Base-by-base conservation (phyloP, 1,139 yeast genomes). In the Candida sp. region DNA sequence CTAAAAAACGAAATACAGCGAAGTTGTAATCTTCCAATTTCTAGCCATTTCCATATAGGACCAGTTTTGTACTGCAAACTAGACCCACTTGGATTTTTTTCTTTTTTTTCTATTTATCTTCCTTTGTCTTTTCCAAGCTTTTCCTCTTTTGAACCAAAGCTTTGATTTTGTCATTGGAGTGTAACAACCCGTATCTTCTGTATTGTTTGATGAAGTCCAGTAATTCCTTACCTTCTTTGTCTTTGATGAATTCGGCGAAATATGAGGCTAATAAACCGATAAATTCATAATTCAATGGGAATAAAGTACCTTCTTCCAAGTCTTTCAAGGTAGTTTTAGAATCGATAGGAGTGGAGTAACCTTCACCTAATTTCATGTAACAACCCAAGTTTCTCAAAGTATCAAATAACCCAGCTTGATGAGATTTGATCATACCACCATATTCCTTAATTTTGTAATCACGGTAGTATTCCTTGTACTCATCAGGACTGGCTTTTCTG, bases 371-470 rank as follows among this genome's bases (percentile, higher is more conserved):
- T 23, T 77, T 77, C 51, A 93, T 77, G 22, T 64, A 64, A 29
- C 82, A 71, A 29, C 95, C 95, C 53, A 86, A 79, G 38, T 72
- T 66, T 50, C 71, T 74, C 52, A 90, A 74, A 41, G 66, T 70
- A 29, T 75, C 78, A 53, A 90, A 80, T 41, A 82, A 63, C 15
- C 97, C 97, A 21, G 78, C 72, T 59, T 81, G 82, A 63, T 82
- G 87, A 7, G 97, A 96, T 53, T 78, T 77, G 43, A 89, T 79
- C 58, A 88, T 73, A 19, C 96, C 93, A 44, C 97, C 97, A 51
- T 71, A 77, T 54, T 80, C 75, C 54, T 82, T 77, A 58, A 87
- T 79, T 60, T 77, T 76, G 56, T 66, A 67, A 43, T 82, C 81
- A 58, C 93, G 81, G 73, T 82, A 86, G 55, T 70, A 76, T 47